Base-by-base conservation (phyloP, 2,329 filamentous ascomycete genomes). In the Colletotrichum somersetense region DNA sequence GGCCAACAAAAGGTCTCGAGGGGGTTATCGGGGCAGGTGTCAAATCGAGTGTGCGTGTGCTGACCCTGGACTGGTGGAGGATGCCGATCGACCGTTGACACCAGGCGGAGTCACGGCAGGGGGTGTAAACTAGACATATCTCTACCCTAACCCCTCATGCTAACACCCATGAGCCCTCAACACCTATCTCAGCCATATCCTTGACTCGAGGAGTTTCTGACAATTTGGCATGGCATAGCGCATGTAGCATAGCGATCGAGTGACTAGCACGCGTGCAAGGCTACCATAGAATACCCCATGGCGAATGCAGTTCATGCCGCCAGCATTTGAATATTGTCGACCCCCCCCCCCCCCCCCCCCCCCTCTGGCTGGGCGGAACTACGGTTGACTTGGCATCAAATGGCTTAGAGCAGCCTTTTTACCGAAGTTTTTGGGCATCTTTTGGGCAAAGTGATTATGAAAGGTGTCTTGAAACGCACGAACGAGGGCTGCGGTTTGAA, bases 201-300 rank as follows among this genome's bases (percentile, higher is more conserved):
- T 55, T 55, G 42, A 40, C 46, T 42, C 23, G 23, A 26, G 23
- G 14, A 46, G 8, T 30, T 62, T 52, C 61, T 62, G 33, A 46
- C 50, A 42, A n/a, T 68, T 59, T 63, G 35, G 42, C 52, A 61
- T 30, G 52, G 52, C 52, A 35, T 30, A 18, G 58, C 56, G 53
- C 35, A 52, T 63, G n/a, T 38, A 46, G 35, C 38, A 48, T 55
- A 52, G 50, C 30, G 69, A 68, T 57, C 52, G n/a, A 62, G 44
- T n/a, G 30, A 46, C n/a, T 38, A 57, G 58, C 52, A 63, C 57
- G 62, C 38, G 46, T 58, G 58, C 65, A 30, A 58, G 33, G 23
- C 23, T 33, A 33, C 30, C 52, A 62, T 68, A 52, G 65, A 58
- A 62, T 58, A 68, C 10, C 53, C 69, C 68, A 63, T 58, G 46